phyloP scores from a whole-genome alignment of 768 basidiomycete genomes.

The Russula sp. region DNA sequence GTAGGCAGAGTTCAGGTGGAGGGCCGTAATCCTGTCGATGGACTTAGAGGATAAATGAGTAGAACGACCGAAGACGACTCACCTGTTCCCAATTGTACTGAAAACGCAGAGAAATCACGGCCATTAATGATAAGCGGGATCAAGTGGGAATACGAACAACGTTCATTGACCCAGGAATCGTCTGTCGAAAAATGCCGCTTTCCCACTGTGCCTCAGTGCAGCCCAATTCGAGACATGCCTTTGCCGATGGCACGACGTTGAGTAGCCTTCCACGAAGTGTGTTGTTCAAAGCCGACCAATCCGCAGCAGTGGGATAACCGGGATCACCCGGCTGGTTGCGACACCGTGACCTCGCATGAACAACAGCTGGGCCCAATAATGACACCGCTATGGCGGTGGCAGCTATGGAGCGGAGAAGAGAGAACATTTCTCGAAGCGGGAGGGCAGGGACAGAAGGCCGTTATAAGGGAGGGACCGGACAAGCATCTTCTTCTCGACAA shows the following conservation, averaged over 20 bases:
- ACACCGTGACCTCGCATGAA: conserved; percentile 9
- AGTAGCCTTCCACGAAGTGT: conserved; percentile 13
- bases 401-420: background rate
- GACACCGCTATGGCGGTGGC: background rate
- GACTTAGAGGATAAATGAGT: background rate
- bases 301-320: conserved; percentile 9
- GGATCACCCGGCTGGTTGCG: conserved; percentile 23
- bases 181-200: conserved; percentile 18
- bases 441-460: background rate
- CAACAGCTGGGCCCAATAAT: background rate
- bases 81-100: conserved; percentile 25
- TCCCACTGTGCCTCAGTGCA: conserved; percentile 20
- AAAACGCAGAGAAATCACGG: background rate
- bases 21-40: conserved; percentile 7
- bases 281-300: conserved; percentile 19
- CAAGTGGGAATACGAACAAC: conserved; percentile 6
- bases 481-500: too few relatives aligned
- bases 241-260: conserved; percentile 15
- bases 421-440: background rate
- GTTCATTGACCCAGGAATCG: conserved; percentile 22
- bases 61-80: background rate
- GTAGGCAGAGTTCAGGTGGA: conserved; percentile 14
- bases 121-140: background rate
- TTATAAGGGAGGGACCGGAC: too few relatives aligned
- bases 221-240: conserved; percentile 3